Percentiles rank a stretch among this genome's conserved stretches.
These are phyloP conservation scores for Macaranga tanarius DNA, from an alignment of 441 rosid species.

Conservation along the genomic window DNA sequence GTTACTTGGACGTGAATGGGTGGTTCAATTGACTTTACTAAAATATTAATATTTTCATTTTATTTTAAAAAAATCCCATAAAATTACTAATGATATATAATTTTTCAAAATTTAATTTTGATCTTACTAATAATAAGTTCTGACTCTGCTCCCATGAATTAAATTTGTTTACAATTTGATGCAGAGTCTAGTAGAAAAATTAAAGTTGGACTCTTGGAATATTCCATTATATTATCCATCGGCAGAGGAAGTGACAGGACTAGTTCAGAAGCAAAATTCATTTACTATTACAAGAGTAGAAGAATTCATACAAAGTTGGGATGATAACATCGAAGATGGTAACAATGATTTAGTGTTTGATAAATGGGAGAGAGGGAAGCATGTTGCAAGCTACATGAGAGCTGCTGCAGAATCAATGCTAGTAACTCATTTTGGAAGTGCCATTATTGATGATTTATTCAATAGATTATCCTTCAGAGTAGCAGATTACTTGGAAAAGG, in stretches of 20 bases:
- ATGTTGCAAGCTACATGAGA: not conserved
- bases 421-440: not conserved
- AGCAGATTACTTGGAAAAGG: not conserved
- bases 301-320: constrained; percentile 5
- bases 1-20: no score
- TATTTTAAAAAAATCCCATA: no score
- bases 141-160: no score
- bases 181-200: constrained; percentile 1
- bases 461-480: not conserved
- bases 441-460: constrained; percentile 6
- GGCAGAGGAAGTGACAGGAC: not conserved
- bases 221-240: not conserved
- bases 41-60: no score
- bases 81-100: no score
- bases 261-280: not conserved
- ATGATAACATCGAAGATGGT: not conserved
- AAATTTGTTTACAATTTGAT: not conserved
- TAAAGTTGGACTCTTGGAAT: not conserved
- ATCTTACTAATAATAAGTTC: no score
- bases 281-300: not conserved
- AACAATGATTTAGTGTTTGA: not conserved
- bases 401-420: constrained; percentile 8
- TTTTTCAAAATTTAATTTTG: no score
- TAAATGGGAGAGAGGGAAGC: not conserved
- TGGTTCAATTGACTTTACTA: no score